Conservation (phyloP, 148 eudicot genomes). For the Camellia sinensis region DNA sequence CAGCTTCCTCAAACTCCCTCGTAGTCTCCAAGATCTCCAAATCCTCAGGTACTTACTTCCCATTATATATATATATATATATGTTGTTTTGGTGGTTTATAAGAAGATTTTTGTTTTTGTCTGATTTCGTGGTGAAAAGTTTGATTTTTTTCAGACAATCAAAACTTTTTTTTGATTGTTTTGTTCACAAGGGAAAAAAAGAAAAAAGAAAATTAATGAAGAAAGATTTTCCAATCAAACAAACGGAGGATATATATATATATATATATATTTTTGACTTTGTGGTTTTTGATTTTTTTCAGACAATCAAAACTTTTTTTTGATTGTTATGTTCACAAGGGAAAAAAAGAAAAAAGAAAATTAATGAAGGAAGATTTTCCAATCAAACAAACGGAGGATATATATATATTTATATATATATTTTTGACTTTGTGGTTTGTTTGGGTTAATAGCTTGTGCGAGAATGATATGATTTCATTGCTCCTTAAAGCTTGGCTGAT, state of each 20-base stretch:
- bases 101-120: neutral
- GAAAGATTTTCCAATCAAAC: neutral
- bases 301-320: neutral
- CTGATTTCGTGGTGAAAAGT: neutral
- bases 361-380: neutral
- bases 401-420: too few relatives aligned
- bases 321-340: neutral
- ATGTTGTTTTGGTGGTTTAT: neutral
- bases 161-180: neutral
- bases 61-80: neutral
- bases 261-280: neutral
- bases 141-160: neutral
- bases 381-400: neutral
- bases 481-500: too few relatives aligned
- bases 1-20: conserved; percentile 90
- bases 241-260: neutral
- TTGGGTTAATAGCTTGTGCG: too few relatives aligned
- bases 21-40: conserved; percentile 65
- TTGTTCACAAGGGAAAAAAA: neutral
- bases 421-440: too few relatives aligned
- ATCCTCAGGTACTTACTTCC: conserved; percentile 54
- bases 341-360: neutral
- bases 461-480: too few relatives aligned
- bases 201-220: neutral
- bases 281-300: neutral